These are phyloP conservation scores for Amanita exitialis DNA, from an alignment of 768 basidiomycete genomes.

Conservation along the genomic window DNA sequence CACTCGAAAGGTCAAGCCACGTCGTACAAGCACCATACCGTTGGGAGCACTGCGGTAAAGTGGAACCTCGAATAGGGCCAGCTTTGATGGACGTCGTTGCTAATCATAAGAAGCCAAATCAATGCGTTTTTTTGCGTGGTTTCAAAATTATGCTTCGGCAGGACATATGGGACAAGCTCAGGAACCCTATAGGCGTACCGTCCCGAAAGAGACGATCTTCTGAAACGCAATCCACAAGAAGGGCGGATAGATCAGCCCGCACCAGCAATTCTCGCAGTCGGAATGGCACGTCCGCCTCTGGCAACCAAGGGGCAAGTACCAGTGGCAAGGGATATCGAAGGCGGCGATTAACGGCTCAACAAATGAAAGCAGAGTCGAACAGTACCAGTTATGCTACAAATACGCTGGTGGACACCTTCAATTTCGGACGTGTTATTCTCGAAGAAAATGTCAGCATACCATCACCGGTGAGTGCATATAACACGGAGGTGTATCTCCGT, in stretches of 20 bases:
- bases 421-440: background rate
- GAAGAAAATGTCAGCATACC: background rate
- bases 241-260: background rate
- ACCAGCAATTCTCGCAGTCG: background rate
- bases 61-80: background rate
- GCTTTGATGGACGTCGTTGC: background rate
- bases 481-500: background rate
- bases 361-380: background rate
- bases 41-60: background rate
- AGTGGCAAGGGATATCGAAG: background rate
- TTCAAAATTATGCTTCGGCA: slow-evolving; percentile 4
- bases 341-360: background rate
- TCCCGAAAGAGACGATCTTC: background rate
- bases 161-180: background rate
- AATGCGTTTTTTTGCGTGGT: slow-evolving; percentile 2
- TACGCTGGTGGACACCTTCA: background rate
- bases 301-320: background rate
- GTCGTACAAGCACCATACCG: background rate
- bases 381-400: no score
- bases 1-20: no score
- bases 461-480: background rate
- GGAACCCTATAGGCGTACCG: background rate
- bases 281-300: background rate
- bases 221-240: no score
- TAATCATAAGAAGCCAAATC: background rate